phyloP scores from a whole-genome alignment of 208 protist species.

The Crithidia bombi region DNA sequence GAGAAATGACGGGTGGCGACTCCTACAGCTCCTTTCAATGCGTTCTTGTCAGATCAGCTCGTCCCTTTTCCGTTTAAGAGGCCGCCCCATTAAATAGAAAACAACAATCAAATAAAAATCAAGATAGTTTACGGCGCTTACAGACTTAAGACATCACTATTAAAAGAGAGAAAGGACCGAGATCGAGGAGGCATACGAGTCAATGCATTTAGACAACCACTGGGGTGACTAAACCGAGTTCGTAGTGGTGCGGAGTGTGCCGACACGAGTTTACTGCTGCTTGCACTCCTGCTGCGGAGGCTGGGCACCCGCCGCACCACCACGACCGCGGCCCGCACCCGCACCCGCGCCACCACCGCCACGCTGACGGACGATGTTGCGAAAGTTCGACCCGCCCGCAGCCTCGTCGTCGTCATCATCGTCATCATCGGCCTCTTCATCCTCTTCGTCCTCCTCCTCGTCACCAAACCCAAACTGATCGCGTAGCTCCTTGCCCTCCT shows the following conservation, averaged over 20 bases:
- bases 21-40: too few species aligned
- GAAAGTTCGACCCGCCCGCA: constrained; percentile 24
- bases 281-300: constrained; percentile 66
- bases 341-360: constrained; percentile 19
- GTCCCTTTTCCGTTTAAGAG: too few species aligned
- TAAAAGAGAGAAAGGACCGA: background rate
- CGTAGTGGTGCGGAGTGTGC: background rate
- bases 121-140: too few species aligned
- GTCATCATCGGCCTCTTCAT: constrained; percentile 65
- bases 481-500: constrained; percentile 48
- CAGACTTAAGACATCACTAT: background rate
- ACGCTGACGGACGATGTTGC: constrained; percentile 30
- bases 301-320: constrained; percentile 13
- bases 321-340: constrained; percentile 14
- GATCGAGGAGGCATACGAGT: too few species aligned
- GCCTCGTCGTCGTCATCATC: constrained; percentile 41
- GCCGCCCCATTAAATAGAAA: too few species aligned
- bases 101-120: too few species aligned
- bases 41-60: too few species aligned
- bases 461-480: constrained; percentile 41
- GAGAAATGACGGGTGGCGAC: too few species aligned
- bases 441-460: constrained; percentile 55
- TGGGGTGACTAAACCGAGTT: too few species aligned
- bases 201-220: too few species aligned
- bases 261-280: constrained; percentile 60